These are phyloP conservation scores for Graphilbum ipis-grandicollis DNA, from an alignment of 2,329 filamentous ascomycete species.

Conservation along the genomic window DNA sequence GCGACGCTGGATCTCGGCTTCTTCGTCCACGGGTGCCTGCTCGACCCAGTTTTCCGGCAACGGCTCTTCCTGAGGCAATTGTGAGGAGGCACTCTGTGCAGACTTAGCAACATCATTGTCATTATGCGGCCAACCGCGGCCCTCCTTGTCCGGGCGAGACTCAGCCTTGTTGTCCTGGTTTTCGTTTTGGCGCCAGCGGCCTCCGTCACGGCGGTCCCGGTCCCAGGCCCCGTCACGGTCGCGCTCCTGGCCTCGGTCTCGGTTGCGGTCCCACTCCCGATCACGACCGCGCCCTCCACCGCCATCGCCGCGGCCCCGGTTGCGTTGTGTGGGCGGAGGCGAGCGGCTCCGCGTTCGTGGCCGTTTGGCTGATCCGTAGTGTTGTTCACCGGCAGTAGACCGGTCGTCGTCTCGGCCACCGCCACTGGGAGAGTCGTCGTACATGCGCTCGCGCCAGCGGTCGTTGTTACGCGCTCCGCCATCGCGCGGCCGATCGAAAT, in stretches of 20 bases:
- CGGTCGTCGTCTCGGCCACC: conserved; percentile 27
- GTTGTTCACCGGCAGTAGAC: background rate
- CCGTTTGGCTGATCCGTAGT: too few species aligned
- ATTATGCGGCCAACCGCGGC: too few species aligned
- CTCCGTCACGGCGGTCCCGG: too few species aligned
- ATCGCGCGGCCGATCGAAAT: conserved; percentile 17
- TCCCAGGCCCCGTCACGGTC: conserved; percentile 10
- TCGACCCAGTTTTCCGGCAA: conserved; percentile 28
- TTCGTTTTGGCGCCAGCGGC: conserved; percentile 14
- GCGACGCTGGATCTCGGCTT: conserved; percentile 68
- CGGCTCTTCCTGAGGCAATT: too few species aligned
- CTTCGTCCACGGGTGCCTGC: conserved; percentile 55
- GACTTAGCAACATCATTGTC: too few species aligned
- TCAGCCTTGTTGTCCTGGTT: conserved; percentile 15
- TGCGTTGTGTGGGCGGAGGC: conserved; percentile 15
- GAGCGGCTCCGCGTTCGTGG: conserved; percentile 37
- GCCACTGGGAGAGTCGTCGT: conserved; percentile 30
- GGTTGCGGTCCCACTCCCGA: conserved; percentile 10
- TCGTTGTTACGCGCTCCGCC: conserved; percentile 16
- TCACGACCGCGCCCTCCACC: conserved; percentile 11
- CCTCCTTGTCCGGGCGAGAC: conserved; percentile 2
- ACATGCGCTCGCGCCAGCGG: conserved; percentile 2
- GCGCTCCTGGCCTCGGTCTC: conserved; percentile 12
- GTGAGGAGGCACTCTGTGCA: too few species aligned
- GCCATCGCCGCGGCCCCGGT: conserved; percentile 15